Evolutionary conservation across 345 rosid species (phyloP).

Genomic region (Eucalyptus albens): DNA sequence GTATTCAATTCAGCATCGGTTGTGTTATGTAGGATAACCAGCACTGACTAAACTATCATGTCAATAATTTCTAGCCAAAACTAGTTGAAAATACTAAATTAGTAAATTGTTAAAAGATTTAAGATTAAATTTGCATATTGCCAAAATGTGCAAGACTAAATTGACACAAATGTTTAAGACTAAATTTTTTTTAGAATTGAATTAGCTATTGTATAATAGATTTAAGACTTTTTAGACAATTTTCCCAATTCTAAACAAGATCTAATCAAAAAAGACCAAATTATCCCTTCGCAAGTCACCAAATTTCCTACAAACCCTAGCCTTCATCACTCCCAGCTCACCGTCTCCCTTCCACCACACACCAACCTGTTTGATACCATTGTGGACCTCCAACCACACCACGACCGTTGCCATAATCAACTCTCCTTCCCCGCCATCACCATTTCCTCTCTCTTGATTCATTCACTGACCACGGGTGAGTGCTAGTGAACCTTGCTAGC

Average conservation of each 20-base stretch:
- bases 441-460: not conserved
- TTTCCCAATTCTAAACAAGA: not conserved
- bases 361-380: not conserved
- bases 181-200: not conserved
- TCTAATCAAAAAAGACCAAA: not conserved
- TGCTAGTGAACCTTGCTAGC: not conserved
- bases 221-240: no score
- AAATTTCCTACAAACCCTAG: not conserved
- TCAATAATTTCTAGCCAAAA: not conserved
- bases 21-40: rapidly evolving
- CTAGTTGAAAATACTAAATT: not conserved
- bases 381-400: not conserved
- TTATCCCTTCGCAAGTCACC: not conserved
- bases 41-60: rapidly evolving
- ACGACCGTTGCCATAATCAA: not conserved
- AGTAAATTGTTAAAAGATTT: rapidly evolving
- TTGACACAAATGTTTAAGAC: not conserved
- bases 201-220: not conserved
- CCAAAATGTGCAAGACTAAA: not conserved
- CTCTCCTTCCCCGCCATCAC: not conserved
- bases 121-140: not conserved
- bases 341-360: not conserved
- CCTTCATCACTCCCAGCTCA: not conserved
- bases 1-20: rapidly evolving
- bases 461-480: no score